Percentiles rank a stretch among this genome's conserved stretches.
Evolutionary conservation across 1,284 basidiomycete species (phyloP).

Genomic region (Caloboletus firmus): DNA sequence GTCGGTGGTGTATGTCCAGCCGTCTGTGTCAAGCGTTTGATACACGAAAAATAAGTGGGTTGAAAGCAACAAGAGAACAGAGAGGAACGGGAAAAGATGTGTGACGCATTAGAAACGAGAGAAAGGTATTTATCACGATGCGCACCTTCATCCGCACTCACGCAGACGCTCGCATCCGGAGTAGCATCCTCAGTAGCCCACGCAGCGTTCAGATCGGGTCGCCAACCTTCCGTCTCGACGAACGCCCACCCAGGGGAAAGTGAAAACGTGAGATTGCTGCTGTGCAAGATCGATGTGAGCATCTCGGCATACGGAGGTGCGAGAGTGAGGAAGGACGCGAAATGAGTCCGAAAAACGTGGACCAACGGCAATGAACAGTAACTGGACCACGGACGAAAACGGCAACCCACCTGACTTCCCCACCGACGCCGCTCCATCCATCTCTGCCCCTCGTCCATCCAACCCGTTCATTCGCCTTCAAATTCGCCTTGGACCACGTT

Average conservation of each 20-base stretch:
- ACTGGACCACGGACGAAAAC: background rate
- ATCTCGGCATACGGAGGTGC: too few relatives aligned
- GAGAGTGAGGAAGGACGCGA: background rate
- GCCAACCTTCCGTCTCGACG: slow-evolving; percentile 73
- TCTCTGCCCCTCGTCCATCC: slow-evolving; percentile 72
- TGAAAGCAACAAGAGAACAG: background rate
- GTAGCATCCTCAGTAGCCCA: slow-evolving; percentile 43
- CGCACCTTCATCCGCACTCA: slow-evolving; percentile 18
- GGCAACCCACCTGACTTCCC: slow-evolving; percentile 62
- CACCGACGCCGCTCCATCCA: slow-evolving; percentile 64
- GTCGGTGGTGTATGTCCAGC: background rate
- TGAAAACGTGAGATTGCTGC: slow-evolving; percentile 76
- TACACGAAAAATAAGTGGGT: background rate
- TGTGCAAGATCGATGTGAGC: slow-evolving; percentile 28
- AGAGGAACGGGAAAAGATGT: background rate
- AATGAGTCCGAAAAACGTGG: too few relatives aligned
- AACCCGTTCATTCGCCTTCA: slow-evolving; percentile 54
- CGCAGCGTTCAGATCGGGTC: slow-evolving; percentile 55
- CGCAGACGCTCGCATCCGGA: slow-evolving; percentile 14
- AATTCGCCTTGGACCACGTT: slow-evolving; percentile 59
- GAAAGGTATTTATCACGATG: background rate
- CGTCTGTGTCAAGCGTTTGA: background rate
- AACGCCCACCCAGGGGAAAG: slow-evolving; percentile 39
- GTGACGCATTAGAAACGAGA: background rate
- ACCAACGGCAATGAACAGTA: background rate